Percentiles rank a stretch among this genome's conserved stretches.
Evolutionary conservation across 2,329 filamentous ascomycete genomes (phyloP).

Genomic region (Fusarium acutatum): DNA sequence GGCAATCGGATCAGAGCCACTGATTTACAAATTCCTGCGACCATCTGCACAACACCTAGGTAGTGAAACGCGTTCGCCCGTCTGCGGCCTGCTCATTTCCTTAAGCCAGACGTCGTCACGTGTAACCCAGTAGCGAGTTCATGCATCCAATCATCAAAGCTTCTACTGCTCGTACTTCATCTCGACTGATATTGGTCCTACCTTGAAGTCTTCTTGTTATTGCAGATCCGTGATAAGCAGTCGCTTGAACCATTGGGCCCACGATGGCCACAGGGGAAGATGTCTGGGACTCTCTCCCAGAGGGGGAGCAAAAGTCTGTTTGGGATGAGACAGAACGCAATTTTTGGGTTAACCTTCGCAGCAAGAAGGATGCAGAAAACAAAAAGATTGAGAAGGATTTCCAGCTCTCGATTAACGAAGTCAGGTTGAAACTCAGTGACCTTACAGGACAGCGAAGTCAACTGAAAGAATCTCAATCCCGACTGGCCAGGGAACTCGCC

Average conservation of each 20-base stretch:
- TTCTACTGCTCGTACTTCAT: not conserved
- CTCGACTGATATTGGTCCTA: not conserved
- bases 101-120: not conserved
- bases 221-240: not conserved
- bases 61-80: constrained; percentile 9
- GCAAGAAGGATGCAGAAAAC: constrained; percentile 36
- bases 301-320: constrained; percentile 45
- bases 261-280: constrained; percentile 37
- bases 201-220: not conserved
- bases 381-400: constrained; percentile 39
- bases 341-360: constrained; percentile 46
- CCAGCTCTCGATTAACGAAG: constrained; percentile 37
- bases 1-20: constrained; percentile 32
- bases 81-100: not conserved
- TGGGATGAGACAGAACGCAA: constrained; percentile 49
- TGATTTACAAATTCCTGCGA: constrained; percentile 24
- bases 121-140: constrained; percentile 4
- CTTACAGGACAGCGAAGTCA: constrained; percentile 42
- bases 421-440: constrained; percentile 42
- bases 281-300: constrained; percentile 44
- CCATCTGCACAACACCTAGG: constrained; percentile 17
- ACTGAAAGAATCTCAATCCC: constrained; percentile 41
- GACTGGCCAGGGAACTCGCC: constrained; percentile 44
- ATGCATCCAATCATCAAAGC: constrained; percentile 6
- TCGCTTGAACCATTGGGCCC: not conserved